These are phyloP conservation scores for Teratosphaeria destructans DNA, from an alignment of 2,329 filamentous ascomycete species.

Conservation along the genomic window DNA sequence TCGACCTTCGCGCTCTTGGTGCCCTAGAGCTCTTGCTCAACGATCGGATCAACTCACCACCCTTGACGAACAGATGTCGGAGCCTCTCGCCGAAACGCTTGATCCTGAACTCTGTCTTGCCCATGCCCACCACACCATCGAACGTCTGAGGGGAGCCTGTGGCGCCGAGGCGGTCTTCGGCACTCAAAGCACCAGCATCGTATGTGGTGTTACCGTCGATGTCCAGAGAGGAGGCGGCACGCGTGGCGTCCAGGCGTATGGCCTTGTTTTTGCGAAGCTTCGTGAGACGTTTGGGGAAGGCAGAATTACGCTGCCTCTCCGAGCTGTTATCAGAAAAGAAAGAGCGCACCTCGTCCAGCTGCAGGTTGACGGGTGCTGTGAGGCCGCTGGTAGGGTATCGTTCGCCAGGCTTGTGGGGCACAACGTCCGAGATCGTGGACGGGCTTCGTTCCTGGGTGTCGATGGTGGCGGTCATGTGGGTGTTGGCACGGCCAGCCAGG, in stretches of 20 bases:
- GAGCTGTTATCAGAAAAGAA: conserved; percentile 35
- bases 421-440: conserved; percentile 1
- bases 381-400: conserved; percentile 40
- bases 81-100: conserved; percentile 31
- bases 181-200: conserved; percentile 19
- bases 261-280: conserved; percentile 10
- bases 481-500: conserved; percentile 10
- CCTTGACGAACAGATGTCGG: conserved; percentile 24
- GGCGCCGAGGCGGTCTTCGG: conserved; percentile 9
- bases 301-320: conserved; percentile 19
- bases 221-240: conserved; percentile 15
- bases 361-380: conserved; percentile 31
- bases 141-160: conserved; percentile 15
- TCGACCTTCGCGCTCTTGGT: conserved; percentile 1
- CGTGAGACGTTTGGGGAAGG: conserved; percentile 28
- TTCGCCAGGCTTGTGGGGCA: conserved; percentile 32
- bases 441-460: conserved; percentile 2
- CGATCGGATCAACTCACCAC: conserved; percentile 24
- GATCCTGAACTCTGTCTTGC: conserved; percentile 30
- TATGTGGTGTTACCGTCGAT: conserved; percentile 15
- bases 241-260: conserved; percentile 8
- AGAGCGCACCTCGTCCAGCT: conserved; percentile 32
- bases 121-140: conserved; percentile 27
- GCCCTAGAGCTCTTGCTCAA: conserved; percentile 12
- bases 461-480: conserved; percentile 1